phyloP scores from a whole-genome alignment of 192 early-diverging fungal genomes.

The Podila horticola region DNA sequence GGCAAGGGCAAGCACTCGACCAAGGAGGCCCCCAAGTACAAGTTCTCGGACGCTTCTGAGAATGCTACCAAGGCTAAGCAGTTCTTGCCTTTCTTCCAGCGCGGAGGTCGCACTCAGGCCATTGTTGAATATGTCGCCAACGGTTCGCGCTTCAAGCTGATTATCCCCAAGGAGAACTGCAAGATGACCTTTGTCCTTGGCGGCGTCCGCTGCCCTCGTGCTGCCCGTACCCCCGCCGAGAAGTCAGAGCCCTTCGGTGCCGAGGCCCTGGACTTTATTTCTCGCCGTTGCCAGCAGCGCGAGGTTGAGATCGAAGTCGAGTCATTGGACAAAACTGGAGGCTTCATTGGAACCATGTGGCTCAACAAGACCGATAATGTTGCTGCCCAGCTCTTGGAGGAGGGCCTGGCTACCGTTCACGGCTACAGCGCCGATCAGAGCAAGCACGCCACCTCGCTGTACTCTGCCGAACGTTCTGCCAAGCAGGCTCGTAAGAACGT shows the following conservation, averaged over 20 bases:
- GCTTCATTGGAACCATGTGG: constrained; percentile 92
- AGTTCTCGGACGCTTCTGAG: constrained; percentile 86
- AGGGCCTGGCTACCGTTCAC: constrained; percentile 87
- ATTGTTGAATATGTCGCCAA: constrained; percentile 90
- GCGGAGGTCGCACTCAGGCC: constrained; percentile 77
- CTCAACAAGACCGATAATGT: constrained; percentile 73
- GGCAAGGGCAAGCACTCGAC: constrained; percentile 85
- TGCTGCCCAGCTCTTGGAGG: constrained; percentile 76
- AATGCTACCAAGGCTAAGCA: constrained; percentile 83
- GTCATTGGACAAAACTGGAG: constrained; percentile 89
- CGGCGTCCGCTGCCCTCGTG: constrained; percentile 87
- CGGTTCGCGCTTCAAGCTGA: constrained; percentile 86
- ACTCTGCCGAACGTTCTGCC: constrained; percentile 82
- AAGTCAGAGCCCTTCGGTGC: constrained; percentile 87
- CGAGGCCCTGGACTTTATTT: constrained; percentile 81
- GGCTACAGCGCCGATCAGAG: constrained; percentile 89
- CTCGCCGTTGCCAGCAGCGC: constrained; percentile 79
- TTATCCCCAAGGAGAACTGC: constrained; percentile 86
- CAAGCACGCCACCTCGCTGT: constrained; percentile 72
- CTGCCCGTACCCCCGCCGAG: constrained; percentile 72
- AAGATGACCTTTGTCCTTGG: constrained; percentile 87
- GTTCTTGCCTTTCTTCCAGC: constrained; percentile 87
- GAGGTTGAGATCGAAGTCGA: constrained; percentile 94
- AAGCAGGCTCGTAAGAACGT: constrained; percentile 74
- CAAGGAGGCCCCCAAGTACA: constrained; percentile 81